Percentiles rank a stretch among this genome's conserved stretches.
phyloP scores from a whole-genome alignment of 2,329 filamentous ascomycete genomes.

The Paraphoma chrysanthemicola region DNA sequence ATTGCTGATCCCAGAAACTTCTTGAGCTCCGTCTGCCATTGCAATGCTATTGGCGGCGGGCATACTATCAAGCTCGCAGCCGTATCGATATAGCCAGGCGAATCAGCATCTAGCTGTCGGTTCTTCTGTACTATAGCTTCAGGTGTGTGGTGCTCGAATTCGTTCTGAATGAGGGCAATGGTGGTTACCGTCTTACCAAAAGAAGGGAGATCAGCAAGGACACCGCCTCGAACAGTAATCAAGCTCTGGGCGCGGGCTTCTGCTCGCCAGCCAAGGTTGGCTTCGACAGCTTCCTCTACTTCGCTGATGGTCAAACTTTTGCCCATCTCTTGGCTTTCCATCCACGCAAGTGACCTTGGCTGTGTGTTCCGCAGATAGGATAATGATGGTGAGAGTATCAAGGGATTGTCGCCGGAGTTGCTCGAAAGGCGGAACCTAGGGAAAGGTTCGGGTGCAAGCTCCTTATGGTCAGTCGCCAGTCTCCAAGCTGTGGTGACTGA shows the following conservation, averaged over 20 bases:
- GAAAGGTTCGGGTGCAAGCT: conserved; percentile 41
- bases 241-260: conserved; percentile 59
- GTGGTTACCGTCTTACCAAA: conserved; percentile 72
- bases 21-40: conserved; percentile 64
- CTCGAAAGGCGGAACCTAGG: conserved; percentile 52
- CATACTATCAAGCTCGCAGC: conserved; percentile 68
- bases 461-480: conserved; percentile 54
- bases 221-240: conserved; percentile 61
- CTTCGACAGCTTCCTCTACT: conserved; percentile 62
- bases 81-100: conserved; percentile 48
- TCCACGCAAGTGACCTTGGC: conserved; percentile 64
- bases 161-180: conserved; percentile 62
- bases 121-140: conserved; percentile 23
- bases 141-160: conserved; percentile 37
- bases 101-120: not conserved
- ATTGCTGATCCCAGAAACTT: conserved; percentile 55
- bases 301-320: conserved; percentile 51
- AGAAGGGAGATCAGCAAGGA: conserved; percentile 69
- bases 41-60: conserved; percentile 61
- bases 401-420: conserved; percentile 46
- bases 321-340: conserved; percentile 60
- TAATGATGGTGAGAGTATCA: conserved; percentile 40
- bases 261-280: conserved; percentile 62
- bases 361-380: conserved; percentile 60
- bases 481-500: conserved; percentile 51